Evolutionary conservation across 2,329 filamentous ascomycete species (phyloP), one percentile per base, ranked within the genome.

Genomic region (Epichloe hybrida): DNA sequence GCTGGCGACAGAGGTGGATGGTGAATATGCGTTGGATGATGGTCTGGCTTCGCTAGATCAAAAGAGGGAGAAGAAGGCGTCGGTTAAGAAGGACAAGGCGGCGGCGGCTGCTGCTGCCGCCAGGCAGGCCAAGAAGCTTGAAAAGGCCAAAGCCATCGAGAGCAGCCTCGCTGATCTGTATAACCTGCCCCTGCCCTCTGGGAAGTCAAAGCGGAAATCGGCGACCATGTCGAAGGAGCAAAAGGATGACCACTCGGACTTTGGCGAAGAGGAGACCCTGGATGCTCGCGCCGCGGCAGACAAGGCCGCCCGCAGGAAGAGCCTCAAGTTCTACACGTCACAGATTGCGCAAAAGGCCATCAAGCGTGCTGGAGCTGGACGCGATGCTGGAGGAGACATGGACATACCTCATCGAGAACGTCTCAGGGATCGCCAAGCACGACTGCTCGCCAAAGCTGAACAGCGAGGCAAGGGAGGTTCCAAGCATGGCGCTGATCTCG

Each of bases 301-400:
- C 61, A 98, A 98, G 69, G 86, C 84, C 0, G 79, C 81, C 53
- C 86, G 86, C 67, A 95, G 93, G 75, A 95, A 94, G 74, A 88
- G 81, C 56, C 78, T 98, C 52, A 86, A 89, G 55, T 98, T 98
- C 75, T 98, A 98, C 76, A 97, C 94, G 2, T 95, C 90, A 3
- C 93, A 98, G 65, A 93, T 98, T 57, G 85, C 87, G 31, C 91
- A 97, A 66, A 97, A 96, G 69, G 82, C 88, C 51, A 95, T 88
- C 71, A 90, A 88, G 65, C 87, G 87, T 50, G 80, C 82, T 5
- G 80, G 75, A 35, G 84, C 84, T 39, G 84, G 85, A 41, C 79
- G 82, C 54, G 82, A 86, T 52, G 80, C 83, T 1, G 87, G 87
- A 57, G 88, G 88, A 58, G 88, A 94, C 63, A 76, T 79, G 58